These are phyloP conservation scores for Daldinia sp. DNA, from an alignment of 2,329 filamentous ascomycete species.

Conservation along the genomic window DNA sequence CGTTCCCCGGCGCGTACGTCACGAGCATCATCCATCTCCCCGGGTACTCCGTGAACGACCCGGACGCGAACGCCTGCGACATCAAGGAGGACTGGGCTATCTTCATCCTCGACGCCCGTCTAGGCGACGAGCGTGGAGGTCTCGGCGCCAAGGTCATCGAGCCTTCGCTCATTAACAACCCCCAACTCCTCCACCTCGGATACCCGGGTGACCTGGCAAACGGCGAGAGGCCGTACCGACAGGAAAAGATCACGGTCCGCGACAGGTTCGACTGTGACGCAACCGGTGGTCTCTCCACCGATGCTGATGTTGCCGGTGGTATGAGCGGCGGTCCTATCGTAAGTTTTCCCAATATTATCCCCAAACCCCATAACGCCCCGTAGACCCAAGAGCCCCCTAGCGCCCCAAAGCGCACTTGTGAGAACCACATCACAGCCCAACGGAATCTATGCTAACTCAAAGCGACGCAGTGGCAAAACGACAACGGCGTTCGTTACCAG, in stretches of 20 bases:
- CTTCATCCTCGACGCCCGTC: slow-evolving; percentile 39
- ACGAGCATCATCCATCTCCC: slow-evolving; percentile 13
- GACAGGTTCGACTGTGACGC: slow-evolving; percentile 10
- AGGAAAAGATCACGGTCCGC: slow-evolving; percentile 25
- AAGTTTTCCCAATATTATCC: not conserved
- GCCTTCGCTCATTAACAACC: slow-evolving; percentile 17
- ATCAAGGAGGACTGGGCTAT: slow-evolving; percentile 42
- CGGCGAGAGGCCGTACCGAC: slow-evolving; percentile 26
- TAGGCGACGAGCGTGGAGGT: slow-evolving; percentile 40
- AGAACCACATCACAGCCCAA: not conserved
- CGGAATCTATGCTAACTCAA: not conserved
- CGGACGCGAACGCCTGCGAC: slow-evolving; percentile 13
- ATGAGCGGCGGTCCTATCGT: slow-evolving; percentile 30
- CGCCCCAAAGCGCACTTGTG: not conserved
- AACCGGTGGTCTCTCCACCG: slow-evolving; percentile 25
- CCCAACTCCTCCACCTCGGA: slow-evolving; percentile 36
- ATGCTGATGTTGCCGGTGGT: slow-evolving; percentile 28
- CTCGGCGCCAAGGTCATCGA: slow-evolving; percentile 36
- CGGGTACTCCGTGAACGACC: slow-evolving; percentile 16
- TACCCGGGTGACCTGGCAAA: slow-evolving; percentile 22
- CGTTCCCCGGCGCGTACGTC: slow-evolving; percentile 26
- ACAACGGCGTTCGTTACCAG: not conserved
- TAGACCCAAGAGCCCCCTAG: not conserved
- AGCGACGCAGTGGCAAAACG: not conserved
- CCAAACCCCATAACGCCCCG: not conserved